A percentile compares a stretch with the other conserved stretches of the same genome.
These are phyloP conservation scores for Iris macrosiphon DNA, from an alignment of 106 monocot genomes.

Conservation along the genomic window DNA sequence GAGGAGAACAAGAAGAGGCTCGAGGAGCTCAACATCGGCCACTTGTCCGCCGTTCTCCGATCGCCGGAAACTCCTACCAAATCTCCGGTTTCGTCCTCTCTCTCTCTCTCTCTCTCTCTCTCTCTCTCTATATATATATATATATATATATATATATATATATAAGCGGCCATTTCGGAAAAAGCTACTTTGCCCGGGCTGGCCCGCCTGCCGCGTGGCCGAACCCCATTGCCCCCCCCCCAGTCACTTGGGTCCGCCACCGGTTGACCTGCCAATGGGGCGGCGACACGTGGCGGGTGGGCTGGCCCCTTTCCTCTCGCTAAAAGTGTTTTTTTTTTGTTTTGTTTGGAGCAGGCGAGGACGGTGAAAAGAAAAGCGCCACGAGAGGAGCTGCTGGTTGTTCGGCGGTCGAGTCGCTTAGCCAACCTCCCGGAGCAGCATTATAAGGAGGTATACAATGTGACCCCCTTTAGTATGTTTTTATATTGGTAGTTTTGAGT, in stretches of 20 bases:
- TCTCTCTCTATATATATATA: too few relatives aligned
- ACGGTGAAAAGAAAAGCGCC: constrained; percentile 32
- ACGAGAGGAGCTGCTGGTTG: constrained; percentile 8
- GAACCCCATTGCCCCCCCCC: too few relatives aligned
- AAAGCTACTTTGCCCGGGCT: too few relatives aligned
- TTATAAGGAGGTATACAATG: constrained; percentile 45
- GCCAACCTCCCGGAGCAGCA: constrained; percentile 31
- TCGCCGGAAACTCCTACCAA: constrained; percentile 27
- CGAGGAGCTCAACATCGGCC: constrained; percentile 58
- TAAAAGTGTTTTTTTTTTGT: background rate
- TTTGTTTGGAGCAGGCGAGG: constrained; percentile 22
- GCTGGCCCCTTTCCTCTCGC: too few relatives aligned
- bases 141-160: too few relatives aligned
- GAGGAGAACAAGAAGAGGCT: constrained; percentile 79
- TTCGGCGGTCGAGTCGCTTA: constrained; percentile 44
- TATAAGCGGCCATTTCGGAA: too few relatives aligned
- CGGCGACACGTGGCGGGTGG: too few relatives aligned
- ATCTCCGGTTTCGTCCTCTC: constrained; percentile 14
- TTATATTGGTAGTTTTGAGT: background rate
- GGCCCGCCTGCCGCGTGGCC: too few relatives aligned
- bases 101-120: too few relatives aligned
- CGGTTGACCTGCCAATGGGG: too few relatives aligned
- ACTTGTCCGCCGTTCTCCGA: constrained; percentile 31
- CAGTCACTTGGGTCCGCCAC: too few relatives aligned
- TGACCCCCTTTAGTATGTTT: background rate